Evolutionary conservation across 257 asterid species (phyloP), one percentile per base, ranked within the genome.

Genomic region (Gentiana straminea): DNA sequence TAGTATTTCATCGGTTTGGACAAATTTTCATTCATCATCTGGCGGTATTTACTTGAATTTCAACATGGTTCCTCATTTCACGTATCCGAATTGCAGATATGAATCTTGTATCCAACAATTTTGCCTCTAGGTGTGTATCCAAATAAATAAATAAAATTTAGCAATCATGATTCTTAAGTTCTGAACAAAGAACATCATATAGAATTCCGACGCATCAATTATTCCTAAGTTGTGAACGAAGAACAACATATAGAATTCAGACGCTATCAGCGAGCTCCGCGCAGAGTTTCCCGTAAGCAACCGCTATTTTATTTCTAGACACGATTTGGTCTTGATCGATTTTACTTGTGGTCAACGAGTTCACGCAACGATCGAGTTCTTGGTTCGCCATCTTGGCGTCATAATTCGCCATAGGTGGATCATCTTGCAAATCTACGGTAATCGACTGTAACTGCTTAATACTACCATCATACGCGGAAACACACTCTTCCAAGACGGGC

Each of bases 321-420:
- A 34, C 13, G 12, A 63, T 13, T 7, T 49, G 52, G 37, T 9
- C 15, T 35, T 48, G 43, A 33, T 54, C 32, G 38, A 55, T 46
- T 3, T 48, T 63, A 44, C 53, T 39, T 2, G 3, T 55, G 10
- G 24, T 49, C 51, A 55, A 55, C 24, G 68, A 63, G 4, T 38
- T 51, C 33, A 15, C 6, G 33, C 68, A 63, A 7, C 45, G 59
- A 2, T 38, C 13, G 2, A 63, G 46, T 2, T 51, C 51, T 8
- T 63, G 51, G n/a, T 51, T 55, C 0, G 68, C 68, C 57, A 55
- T 37, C 13, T 39, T 33, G 9, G 68, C 57, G 33, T 64, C 68
- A 13, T 12, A 64, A 48, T 50, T 64, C 0, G 57, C 45, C 62
- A 56, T 37, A 1, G 51, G 50, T 2, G 51, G 38, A 56, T 64